Conservation (phyloP, 345 rosid genomes). For the Dipteronia dyeriana region DNA sequence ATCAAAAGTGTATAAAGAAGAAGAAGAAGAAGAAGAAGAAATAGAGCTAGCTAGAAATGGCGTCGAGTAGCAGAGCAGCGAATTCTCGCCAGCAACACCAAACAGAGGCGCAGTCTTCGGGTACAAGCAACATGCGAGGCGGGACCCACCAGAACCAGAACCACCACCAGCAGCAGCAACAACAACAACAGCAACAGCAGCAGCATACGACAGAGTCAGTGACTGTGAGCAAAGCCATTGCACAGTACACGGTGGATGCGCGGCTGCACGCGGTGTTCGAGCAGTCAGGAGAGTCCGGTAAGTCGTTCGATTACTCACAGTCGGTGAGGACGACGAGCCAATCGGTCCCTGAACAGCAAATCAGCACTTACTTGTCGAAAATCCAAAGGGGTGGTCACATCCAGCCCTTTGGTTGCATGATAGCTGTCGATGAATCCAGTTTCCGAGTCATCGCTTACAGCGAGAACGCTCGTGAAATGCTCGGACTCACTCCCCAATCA, state of each 20-base stretch:
- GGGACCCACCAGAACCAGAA: not conserved
- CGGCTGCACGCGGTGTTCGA: slow-evolving; percentile 93
- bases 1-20: too few relatives aligned
- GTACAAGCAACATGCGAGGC: slow-evolving; percentile 40
- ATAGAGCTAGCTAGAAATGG: slow-evolving; percentile 24
- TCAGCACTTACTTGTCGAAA: slow-evolving; percentile 75
- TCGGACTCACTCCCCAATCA: slow-evolving; percentile 78
- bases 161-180: not conserved
- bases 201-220: slow-evolving; percentile 42
- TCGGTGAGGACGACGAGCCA: slow-evolving; percentile 60
- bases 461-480: slow-evolving; percentile 86
- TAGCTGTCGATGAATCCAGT: slow-evolving; percentile 71
- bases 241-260: slow-evolving; percentile 92
- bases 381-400: slow-evolving; percentile 93
- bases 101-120: slow-evolving; percentile 47
- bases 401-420: slow-evolving; percentile 93
- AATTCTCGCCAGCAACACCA: slow-evolving; percentile 16
- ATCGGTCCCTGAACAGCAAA: slow-evolving; percentile 79
- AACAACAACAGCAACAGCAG: not conserved
- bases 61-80: slow-evolving; percentile 33
- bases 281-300: slow-evolving; percentile 84
- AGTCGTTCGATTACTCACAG: slow-evolving; percentile 82
- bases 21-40: not conserved
- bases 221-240: slow-evolving; percentile 75
- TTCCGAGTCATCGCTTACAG: slow-evolving; percentile 76